Evolutionary conservation across 2,329 filamentous ascomycete species (phyloP).

Genomic region (Aschersonia sp.): DNA sequence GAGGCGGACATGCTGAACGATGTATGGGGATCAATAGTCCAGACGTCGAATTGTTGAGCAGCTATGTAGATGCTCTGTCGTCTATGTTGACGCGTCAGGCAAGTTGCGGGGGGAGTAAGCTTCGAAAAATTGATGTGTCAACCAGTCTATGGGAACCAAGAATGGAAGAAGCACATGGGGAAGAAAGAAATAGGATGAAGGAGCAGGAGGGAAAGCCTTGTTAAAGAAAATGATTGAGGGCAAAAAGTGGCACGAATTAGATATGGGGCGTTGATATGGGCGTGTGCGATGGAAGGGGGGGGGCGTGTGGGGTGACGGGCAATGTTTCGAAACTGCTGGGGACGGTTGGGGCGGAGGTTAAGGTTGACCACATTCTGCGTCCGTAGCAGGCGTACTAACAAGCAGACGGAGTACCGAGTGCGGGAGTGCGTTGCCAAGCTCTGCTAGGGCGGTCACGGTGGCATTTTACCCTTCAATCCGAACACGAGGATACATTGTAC

Average conservation of each 20-base stretch:
- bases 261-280: constrained; percentile 1
- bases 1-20: constrained; percentile 3
- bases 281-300: not conserved
- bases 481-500: no score
- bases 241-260: not conserved
- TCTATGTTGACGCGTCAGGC: not conserved
- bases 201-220: constrained; percentile 1
- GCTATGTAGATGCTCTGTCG: no score
- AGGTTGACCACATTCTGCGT: not conserved
- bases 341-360: constrained; percentile 5
- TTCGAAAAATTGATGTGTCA: not conserved
- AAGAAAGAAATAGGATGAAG: not conserved
- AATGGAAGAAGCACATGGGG: not conserved
- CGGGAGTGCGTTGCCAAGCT: no score
- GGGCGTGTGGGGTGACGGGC: constrained; percentile 1
- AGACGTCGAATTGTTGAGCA: no score
- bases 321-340: constrained; percentile 2
- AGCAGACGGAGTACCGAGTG: no score
- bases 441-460: no score
- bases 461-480: no score
- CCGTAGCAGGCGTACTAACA: not conserved
- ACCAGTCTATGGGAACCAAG: not conserved
- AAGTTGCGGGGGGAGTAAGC: not conserved
- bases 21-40: no score
- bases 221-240: constrained; percentile 1